Percentiles rank a stretch among this genome's conserved stretches.
phyloP scores from a whole-genome alignment of 352 stramenopile species.

The Phytopythium cucurbitacearum region DNA sequence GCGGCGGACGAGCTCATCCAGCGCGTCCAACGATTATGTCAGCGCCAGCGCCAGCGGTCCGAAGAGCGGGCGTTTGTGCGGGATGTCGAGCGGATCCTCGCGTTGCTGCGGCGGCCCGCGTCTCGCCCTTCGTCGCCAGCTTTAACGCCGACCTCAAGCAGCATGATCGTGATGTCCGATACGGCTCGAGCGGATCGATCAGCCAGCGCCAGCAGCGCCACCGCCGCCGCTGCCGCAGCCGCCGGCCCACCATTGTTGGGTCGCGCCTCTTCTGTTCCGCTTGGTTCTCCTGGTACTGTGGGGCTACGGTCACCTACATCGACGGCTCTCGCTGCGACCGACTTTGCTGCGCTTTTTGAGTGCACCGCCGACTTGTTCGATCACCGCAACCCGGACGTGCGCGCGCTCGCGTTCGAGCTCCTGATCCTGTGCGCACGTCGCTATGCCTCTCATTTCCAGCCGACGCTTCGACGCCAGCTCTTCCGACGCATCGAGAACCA shows the following conservation, averaged over 20 bases:
- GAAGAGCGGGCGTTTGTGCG: constrained; percentile 66
- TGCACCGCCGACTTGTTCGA: constrained; percentile 69
- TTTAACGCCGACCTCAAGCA: constrained; percentile 5
- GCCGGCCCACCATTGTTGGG: not conserved
- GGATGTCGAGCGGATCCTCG: constrained; percentile 62
- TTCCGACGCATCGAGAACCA: constrained; percentile 54
- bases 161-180: constrained; percentile 1
- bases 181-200: too few species aligned
- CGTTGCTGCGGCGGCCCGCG: constrained; percentile 18
- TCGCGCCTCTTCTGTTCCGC: too few species aligned
- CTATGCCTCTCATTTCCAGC: constrained; percentile 43
- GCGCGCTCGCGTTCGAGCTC: constrained; percentile 70
- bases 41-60: constrained; percentile 51
- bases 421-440: constrained; percentile 59
- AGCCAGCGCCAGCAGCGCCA: too few species aligned
- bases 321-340: constrained; percentile 10
- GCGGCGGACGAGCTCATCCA: constrained; percentile 36
- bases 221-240: not conserved
- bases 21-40: constrained; percentile 57
- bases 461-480: constrained; percentile 37
- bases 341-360: constrained; percentile 60
- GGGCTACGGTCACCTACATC: not conserved
- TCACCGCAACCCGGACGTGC: constrained; percentile 64
- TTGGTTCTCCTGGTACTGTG: not conserved
- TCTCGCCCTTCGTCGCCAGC: not conserved